These are phyloP conservation scores for Firmiana major DNA, from an alignment of 345 rosid genomes.

Conservation along the genomic window DNA sequence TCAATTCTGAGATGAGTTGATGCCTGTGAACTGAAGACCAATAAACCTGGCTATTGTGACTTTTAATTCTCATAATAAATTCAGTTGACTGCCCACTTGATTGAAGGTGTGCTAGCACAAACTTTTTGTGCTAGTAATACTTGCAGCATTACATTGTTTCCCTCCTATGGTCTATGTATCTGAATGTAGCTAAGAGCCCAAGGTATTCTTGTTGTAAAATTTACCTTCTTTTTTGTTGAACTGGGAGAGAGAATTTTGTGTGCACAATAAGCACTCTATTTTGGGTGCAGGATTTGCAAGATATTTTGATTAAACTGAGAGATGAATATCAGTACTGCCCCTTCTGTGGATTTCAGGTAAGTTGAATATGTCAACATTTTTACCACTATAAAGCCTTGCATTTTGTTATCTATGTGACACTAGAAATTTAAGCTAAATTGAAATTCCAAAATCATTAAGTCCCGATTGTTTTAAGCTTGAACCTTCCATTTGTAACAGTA, in stretches of 20 bases:
- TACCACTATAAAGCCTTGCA: not conserved
- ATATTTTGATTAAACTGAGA: conserved; percentile 64
- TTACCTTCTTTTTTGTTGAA: not conserved
- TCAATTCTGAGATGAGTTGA: not conserved
- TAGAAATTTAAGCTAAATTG: too few relatives aligned
- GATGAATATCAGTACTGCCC: conserved; percentile 74
- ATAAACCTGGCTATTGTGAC: not conserved
- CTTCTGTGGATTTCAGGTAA: conserved; percentile 86
- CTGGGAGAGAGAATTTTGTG: not conserved
- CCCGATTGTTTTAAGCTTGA: not conserved
- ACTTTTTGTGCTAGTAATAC: not conserved
- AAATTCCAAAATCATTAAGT: not conserved
- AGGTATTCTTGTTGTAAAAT: not conserved
- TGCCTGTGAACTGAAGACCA: not conserved
- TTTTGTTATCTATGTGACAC: not conserved
- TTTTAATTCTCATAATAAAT: not conserved
- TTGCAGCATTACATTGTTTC: not conserved
- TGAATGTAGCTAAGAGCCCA: not conserved
- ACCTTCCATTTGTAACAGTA: conserved; percentile 49
- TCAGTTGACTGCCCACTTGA: not conserved
- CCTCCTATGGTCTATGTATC: not conserved
- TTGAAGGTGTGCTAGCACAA: not conserved
- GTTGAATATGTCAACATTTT: not conserved
- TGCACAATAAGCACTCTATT: not conserved
- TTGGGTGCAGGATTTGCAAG: conserved; percentile 61